Evolutionary conservation across 805 yeast genomes (phyloP).

Genomic region (Suhomyces sp.): DNA sequence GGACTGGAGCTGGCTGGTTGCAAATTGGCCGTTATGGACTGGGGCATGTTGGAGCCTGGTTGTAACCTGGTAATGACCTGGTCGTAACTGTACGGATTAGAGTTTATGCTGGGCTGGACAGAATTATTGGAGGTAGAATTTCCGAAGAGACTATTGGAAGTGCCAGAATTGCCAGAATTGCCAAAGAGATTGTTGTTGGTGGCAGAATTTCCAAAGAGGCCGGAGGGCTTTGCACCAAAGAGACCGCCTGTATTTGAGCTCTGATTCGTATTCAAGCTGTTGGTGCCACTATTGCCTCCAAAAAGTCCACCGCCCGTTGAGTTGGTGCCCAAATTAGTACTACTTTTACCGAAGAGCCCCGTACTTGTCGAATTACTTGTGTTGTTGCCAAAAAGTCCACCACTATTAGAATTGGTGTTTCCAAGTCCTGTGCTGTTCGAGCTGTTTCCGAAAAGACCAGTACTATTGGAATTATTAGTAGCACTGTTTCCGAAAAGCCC

Average conservation of each 20-base stretch:
- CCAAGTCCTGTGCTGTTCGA: constrained; percentile 2
- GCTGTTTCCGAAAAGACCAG: constrained; percentile 13
- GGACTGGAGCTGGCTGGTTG: constrained; percentile 14
- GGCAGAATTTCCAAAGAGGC: constrained; percentile 8
- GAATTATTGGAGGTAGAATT: constrained; percentile 5
- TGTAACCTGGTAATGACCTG: constrained; percentile 21
- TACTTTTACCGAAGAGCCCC: constrained; percentile 22
- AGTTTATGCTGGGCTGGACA: constrained; percentile 2
- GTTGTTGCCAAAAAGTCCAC: constrained; percentile 8
- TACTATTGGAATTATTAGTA: background rate
- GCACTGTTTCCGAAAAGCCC: background rate
- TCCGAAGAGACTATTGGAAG: constrained; percentile 13
- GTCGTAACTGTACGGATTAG: constrained; percentile 31
- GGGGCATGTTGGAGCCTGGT: constrained; percentile 26
- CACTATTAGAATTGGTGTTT: background rate
- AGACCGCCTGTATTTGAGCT: background rate
- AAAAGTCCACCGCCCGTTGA: constrained; percentile 24
- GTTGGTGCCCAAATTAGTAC: background rate
- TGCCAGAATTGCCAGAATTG: constrained; percentile 2
- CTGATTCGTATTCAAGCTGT: background rate
- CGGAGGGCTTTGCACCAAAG: constrained; percentile 5
- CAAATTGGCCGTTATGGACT: constrained; percentile 29
- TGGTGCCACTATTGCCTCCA: constrained; percentile 9
- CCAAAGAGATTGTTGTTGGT: background rate
- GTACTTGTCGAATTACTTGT: background rate